A percentile compares a stretch with the other conserved stretches of the same genome.
phyloP scores from a whole-genome alignment of 345 rosid genomes.

The Litchi chinensis region DNA sequence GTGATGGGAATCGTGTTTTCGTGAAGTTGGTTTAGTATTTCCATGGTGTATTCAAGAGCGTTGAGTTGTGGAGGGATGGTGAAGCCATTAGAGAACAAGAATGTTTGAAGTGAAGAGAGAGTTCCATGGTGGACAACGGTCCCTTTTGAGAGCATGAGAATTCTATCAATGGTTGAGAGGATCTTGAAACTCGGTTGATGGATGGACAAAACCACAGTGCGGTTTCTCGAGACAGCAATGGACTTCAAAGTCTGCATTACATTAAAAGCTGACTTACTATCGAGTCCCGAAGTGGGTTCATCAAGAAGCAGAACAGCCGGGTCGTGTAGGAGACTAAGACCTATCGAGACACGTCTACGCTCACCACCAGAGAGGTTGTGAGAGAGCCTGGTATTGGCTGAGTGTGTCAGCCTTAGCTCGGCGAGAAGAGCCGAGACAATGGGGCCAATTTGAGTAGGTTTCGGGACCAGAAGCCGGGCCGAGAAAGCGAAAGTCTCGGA shows the following conservation, averaged over 20 bases:
- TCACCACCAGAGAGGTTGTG: slow-evolving; percentile 82
- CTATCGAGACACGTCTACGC: slow-evolving; percentile 82
- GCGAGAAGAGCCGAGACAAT: slow-evolving; percentile 57
- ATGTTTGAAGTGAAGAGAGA: slow-evolving; percentile 52
- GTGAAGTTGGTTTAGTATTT: slow-evolving; percentile 51
- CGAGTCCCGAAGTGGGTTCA: slow-evolving; percentile 91
- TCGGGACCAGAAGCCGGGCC: slow-evolving; percentile 54
- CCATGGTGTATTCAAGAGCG: slow-evolving; percentile 88
- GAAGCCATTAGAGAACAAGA: slow-evolving; percentile 60
- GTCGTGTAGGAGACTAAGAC: slow-evolving; percentile 83
- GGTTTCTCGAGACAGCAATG: slow-evolving; percentile 60
- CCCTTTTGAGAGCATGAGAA: slow-evolving; percentile 76
- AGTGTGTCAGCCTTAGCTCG: slow-evolving; percentile 64
- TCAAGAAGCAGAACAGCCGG: slow-evolving; percentile 85
- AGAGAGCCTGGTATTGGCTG: slow-evolving; percentile 54
- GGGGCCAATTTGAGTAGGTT: slow-evolving; percentile 32
- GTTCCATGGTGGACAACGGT: slow-evolving; percentile 74
- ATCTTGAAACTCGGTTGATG: slow-evolving; percentile 97
- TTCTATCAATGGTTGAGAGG: slow-evolving; percentile 61
- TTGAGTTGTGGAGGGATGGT: slow-evolving; percentile 88
- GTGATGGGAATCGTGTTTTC: not conserved
- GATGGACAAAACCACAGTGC: slow-evolving; percentile 83
- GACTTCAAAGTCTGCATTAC: slow-evolving; percentile 68
- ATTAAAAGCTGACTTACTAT: slow-evolving; percentile 79
- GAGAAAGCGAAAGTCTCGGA: slow-evolving; percentile 73